Evolutionary conservation across 257 asterid genomes (phyloP).

Genomic region (Primulina huaijiensis): DNA sequence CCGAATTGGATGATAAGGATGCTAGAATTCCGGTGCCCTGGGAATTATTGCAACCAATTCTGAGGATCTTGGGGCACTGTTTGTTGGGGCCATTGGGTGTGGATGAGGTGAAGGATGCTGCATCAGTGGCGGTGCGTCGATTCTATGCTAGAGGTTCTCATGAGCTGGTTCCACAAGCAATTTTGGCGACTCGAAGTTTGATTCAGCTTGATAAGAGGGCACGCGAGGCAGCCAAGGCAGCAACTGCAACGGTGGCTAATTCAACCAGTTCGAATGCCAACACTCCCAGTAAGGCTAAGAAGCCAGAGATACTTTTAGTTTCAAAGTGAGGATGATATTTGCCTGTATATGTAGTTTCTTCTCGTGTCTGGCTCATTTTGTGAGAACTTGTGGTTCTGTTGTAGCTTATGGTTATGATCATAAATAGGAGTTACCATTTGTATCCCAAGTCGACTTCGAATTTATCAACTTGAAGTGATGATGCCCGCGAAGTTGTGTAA

Average conservation of each 20-base stretch:
- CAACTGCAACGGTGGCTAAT: constrained; percentile 39
- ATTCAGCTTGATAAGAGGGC: constrained; percentile 75
- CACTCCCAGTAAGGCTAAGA: constrained; percentile 95
- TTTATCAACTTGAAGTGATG: constrained; percentile 29
- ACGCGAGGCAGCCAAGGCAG: constrained; percentile 55
- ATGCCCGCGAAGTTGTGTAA: constrained; percentile 28
- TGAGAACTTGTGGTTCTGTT: constrained; percentile 35
- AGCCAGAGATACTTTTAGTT: constrained; percentile 90
- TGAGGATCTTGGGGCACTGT: constrained; percentile 92
- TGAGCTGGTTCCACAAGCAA: constrained; percentile 85
- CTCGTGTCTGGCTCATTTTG: constrained; percentile 26
- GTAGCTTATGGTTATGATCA: constrained; percentile 30
- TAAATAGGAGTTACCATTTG: constrained; percentile 29
- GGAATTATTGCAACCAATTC: constrained; percentile 84
- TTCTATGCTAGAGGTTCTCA: constrained; percentile 92
- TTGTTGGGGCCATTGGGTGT: constrained; percentile 76
- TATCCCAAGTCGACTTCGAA: constrained; percentile 17
- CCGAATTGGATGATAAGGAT: constrained; percentile 32
- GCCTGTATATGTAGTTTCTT: constrained; percentile 20
- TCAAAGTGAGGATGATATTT: constrained; percentile 59
- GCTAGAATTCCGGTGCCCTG: constrained; percentile 83
- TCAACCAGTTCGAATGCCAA: constrained; percentile 60
- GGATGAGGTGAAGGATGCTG: constrained; percentile 75
- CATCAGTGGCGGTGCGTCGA: constrained; percentile 68
- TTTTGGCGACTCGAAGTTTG: constrained; percentile 87